Evolutionary conservation across 1,139 yeast genomes (phyloP).

Genomic region (Candida sp.): DNA sequence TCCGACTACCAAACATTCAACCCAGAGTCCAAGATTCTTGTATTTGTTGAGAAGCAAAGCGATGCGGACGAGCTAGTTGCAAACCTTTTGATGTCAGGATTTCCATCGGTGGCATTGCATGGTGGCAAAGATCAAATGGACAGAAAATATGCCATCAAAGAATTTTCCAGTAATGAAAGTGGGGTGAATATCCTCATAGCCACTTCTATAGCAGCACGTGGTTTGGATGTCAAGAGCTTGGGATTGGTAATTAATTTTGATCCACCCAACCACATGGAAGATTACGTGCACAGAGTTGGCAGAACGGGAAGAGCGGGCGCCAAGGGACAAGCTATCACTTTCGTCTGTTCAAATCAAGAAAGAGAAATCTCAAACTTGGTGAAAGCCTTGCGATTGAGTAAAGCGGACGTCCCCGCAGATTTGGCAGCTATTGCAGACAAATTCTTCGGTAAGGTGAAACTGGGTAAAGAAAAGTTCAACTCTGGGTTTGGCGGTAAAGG

Average conservation of each 20-base stretch:
- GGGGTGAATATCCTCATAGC: constrained; percentile 73
- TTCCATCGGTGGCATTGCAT: constrained; percentile 72
- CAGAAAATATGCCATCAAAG: constrained; percentile 74
- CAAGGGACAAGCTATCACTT: constrained; percentile 78
- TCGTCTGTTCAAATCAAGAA: constrained; percentile 68
- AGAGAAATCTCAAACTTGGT: constrained; percentile 74
- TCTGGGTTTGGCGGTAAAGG: constrained; percentile 97
- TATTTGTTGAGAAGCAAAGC: constrained; percentile 89
- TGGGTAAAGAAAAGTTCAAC: constrained; percentile 69
- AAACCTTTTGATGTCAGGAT: constrained; percentile 59
- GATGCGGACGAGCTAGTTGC: constrained; percentile 74
- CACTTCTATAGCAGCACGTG: constrained; percentile 95
- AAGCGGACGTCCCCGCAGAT: constrained; percentile 54
- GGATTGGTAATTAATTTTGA: constrained; percentile 85
- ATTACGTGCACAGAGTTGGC: constrained; percentile 96
- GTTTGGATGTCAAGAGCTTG: constrained; percentile 86
- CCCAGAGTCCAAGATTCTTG: constrained; percentile 54
- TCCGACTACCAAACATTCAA: constrained; percentile 39
- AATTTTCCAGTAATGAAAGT: constrained; percentile 61
- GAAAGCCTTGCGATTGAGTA: constrained; percentile 64
- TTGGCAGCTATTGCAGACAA: constrained; percentile 56
- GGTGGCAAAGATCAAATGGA: constrained; percentile 94
- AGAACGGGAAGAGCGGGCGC: constrained; percentile 95
- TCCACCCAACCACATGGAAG: constrained; percentile 93
- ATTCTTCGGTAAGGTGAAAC: constrained; percentile 65